phyloP scores from a whole-genome alignment of 2,329 filamentous ascomycete genomes.

The Phialemonium atrogriseum region DNA sequence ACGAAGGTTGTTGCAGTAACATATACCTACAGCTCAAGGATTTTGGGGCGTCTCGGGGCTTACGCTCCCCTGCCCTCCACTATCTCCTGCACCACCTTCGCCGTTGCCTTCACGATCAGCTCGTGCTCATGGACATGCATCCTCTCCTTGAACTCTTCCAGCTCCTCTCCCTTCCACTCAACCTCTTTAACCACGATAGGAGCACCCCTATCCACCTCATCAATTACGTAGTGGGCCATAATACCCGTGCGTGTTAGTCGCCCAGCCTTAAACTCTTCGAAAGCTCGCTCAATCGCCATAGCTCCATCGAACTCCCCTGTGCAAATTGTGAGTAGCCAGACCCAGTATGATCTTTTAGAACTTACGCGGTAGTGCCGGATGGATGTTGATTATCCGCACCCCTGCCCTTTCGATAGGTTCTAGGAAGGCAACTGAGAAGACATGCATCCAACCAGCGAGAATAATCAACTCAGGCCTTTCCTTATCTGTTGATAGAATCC shows the following conservation, averaged over 20 bases:
- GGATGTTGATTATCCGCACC: conserved; percentile 72
- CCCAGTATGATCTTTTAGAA: neutral
- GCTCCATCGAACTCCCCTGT: conserved; percentile 68
- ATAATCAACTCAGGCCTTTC: conserved; percentile 67
- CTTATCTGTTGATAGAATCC: conserved; percentile 43
- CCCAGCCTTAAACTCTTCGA: conserved; percentile 59
- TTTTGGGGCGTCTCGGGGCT: too few species aligned
- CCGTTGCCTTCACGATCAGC: conserved; percentile 68
- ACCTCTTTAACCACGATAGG: conserved; percentile 67
- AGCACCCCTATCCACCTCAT: conserved; percentile 70
- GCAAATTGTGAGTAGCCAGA: neutral
- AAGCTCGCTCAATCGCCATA: conserved; percentile 70
- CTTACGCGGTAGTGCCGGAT: conserved; percentile 63
- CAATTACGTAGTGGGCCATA: conserved; percentile 82
- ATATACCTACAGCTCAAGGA: too few species aligned
- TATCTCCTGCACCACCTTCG: conserved; percentile 34
- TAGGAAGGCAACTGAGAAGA: conserved; percentile 63
- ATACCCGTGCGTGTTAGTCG: conserved; percentile 67
- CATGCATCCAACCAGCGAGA: conserved; percentile 83
- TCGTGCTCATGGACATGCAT: conserved; percentile 73
- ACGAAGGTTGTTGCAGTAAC: too few species aligned
- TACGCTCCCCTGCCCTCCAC: neutral
- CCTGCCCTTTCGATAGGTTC: conserved; percentile 53
- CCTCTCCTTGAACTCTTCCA: conserved; percentile 60
- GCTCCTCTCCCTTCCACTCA: conserved; percentile 51